A percentile compares a stretch with the other conserved stretches of the same genome.
Evolutionary conservation across 306 rosid species (phyloP).

Genomic region (Prinsepia uniflora): DNA sequence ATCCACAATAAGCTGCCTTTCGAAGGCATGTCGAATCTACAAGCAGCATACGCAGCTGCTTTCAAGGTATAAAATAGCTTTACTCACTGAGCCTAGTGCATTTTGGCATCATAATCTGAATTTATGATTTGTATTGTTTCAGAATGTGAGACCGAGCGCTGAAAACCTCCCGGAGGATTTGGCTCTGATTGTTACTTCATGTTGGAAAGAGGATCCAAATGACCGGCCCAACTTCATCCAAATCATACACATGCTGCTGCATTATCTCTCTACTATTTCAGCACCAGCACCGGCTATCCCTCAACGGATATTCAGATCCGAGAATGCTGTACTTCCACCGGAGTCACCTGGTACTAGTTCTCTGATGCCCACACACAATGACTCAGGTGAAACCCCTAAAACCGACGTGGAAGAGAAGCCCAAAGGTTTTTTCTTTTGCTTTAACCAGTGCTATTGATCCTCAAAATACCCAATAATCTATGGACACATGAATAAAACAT

Average conservation of each 20-base stretch:
- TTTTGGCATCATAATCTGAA: neutral
- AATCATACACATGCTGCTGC: slow-evolving; percentile 81
- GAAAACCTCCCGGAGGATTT: slow-evolving; percentile 74
- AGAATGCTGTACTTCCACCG: slow-evolving; percentile 72
- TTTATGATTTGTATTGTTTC: slow-evolving; percentile 25
- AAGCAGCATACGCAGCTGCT: slow-evolving; percentile 97
- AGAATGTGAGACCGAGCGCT: slow-evolving; percentile 87
- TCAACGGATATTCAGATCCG: slow-evolving; percentile 45
- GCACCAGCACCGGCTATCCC: slow-evolving; percentile 46
- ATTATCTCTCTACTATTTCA: slow-evolving; percentile 56
- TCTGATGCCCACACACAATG: slow-evolving; percentile 57
- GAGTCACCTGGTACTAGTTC: slow-evolving; percentile 95
- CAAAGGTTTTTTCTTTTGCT: slow-evolving; percentile 68
- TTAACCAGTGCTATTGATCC: slow-evolving; percentile 60
- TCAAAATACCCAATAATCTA: slow-evolving; percentile 18
- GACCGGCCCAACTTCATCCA: slow-evolving; percentile 67
- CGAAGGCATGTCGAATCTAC: slow-evolving; percentile 98
- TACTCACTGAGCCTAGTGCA: neutral
- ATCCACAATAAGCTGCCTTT: slow-evolving; percentile 85
- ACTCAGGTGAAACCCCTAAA: slow-evolving; percentile 41
- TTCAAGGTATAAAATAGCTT: slow-evolving; percentile 54
- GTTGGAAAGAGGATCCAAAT: slow-evolving; percentile 90
- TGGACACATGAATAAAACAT: slow-evolving; percentile 37
- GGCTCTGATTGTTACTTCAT: slow-evolving; percentile 69
- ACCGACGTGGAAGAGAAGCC: slow-evolving; percentile 44